Conservation (phyloP, 176 grass and related monocot genomes). For the Oryza rufipogon region DNA sequence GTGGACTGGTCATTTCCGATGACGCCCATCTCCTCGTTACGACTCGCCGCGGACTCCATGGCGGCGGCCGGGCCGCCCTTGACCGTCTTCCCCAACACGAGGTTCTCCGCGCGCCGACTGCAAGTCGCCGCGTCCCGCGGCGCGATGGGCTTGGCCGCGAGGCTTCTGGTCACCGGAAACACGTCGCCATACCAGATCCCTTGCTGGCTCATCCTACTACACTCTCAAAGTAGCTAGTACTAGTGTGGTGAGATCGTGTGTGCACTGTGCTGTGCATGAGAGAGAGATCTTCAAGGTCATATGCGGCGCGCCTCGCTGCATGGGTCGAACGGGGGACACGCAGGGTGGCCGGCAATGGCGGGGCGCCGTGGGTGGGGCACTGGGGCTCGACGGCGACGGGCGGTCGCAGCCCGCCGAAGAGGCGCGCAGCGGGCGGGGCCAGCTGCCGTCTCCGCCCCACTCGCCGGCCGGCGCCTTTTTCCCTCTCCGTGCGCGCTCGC, state of each 20-base stretch:
- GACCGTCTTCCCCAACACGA: constrained; percentile 48
- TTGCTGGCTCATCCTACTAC: constrained; percentile 56
- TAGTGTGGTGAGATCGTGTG: too few relatives aligned
- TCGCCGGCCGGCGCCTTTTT: too few relatives aligned
- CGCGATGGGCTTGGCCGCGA: constrained; percentile 53
- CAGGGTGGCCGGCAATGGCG: too few relatives aligned
- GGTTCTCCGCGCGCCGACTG: constrained; percentile 51
- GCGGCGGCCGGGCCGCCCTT: constrained; percentile 59
- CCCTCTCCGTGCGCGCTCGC: too few relatives aligned
- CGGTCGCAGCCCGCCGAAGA: too few relatives aligned
- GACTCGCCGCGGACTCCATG: constrained; percentile 64
- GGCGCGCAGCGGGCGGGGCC: too few relatives aligned
- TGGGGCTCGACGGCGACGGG: too few relatives aligned
- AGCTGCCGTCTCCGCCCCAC: too few relatives aligned
- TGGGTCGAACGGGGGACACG: not conserved
- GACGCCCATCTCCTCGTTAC: constrained; percentile 61
- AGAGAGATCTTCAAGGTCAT: not conserved
- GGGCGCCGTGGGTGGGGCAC: too few relatives aligned
- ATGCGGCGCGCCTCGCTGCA: not conserved
- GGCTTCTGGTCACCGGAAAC: constrained; percentile 52
- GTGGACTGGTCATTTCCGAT: constrained; percentile 62
- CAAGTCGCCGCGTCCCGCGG: constrained; percentile 77
- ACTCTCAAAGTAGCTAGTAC: too few relatives aligned
- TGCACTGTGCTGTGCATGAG: not conserved
- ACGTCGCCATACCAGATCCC: constrained; percentile 64